Percentiles rank a stretch among this genome's conserved stretches.
phyloP scores from a whole-genome alignment of 2,329 filamentous ascomycete genomes.

The Nannizziopsis barbatae region DNA sequence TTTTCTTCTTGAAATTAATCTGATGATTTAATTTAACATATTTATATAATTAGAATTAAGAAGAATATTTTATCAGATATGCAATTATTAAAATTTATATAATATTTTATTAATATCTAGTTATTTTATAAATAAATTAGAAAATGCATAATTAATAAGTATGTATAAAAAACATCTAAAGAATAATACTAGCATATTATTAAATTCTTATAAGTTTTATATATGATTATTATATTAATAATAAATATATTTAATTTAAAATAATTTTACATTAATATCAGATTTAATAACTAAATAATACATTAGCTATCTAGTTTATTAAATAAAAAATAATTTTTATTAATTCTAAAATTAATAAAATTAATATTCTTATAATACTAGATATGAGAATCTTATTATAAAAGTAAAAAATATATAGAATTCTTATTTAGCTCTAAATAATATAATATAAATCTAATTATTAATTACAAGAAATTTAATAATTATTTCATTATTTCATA shows the following conservation, averaged over 20 bases:
- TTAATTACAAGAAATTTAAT: too few relatives aligned
- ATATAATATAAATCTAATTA: too few relatives aligned
- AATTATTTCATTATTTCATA: too few relatives aligned
- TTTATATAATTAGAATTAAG: constrained; percentile 11
- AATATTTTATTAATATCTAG: constrained; percentile 26
- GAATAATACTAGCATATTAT: constrained; percentile 17
- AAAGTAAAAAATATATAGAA: too few relatives aligned
- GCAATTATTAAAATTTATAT: constrained; percentile 15
- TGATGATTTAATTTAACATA: constrained; percentile 17
- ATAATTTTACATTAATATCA: too few relatives aligned
- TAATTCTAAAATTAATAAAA: too few relatives aligned
- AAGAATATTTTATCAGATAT: constrained; percentile 13
- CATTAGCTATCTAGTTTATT: too few relatives aligned
- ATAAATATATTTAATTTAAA: constrained; percentile 3
- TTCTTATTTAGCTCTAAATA: too few relatives aligned
- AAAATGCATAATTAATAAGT: constrained; percentile 22
- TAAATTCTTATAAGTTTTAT: constrained; percentile 15
- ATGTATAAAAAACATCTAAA: constrained; percentile 26
- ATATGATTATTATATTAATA: constrained; percentile 20
- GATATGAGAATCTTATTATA: too few relatives aligned
- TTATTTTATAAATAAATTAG: constrained; percentile 22
- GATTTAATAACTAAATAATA: too few relatives aligned
- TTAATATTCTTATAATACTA: too few relatives aligned
- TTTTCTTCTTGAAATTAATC: constrained; percentile 19
- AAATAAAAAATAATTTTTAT: too few relatives aligned